Conservation (phyloP, 1,139 yeast species). For the Yamadazyma oceani region DNA sequence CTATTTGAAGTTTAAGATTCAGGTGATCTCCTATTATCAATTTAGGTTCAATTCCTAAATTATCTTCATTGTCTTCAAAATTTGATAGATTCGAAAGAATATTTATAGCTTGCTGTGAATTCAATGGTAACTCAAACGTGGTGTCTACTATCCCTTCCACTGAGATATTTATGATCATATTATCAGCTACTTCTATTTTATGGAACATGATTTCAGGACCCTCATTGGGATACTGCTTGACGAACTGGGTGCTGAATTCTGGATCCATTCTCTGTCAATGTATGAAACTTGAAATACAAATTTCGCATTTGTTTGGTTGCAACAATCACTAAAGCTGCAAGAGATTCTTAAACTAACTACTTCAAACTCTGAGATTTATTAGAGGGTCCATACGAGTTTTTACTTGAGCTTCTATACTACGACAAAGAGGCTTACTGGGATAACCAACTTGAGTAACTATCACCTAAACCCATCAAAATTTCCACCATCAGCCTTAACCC, state of each 20-base stretch:
- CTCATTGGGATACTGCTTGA: constrained; percentile 12
- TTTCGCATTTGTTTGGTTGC: too few species aligned
- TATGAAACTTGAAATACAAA: too few species aligned
- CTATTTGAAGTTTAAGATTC: constrained; percentile 40
- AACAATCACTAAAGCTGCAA: too few species aligned
- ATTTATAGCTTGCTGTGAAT: constrained; percentile 33
- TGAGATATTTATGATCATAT: constrained; percentile 35
- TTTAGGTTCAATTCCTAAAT: constrained; percentile 36
- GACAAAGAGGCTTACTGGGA: too few species aligned
- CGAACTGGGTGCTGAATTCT: constrained; percentile 20
- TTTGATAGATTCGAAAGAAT: constrained; percentile 17
- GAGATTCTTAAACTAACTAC: too few species aligned
- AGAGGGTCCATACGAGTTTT: too few species aligned
- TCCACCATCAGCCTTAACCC: too few species aligned
- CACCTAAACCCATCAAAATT: too few species aligned
- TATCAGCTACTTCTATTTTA: constrained; percentile 35
- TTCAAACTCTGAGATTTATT: too few species aligned
- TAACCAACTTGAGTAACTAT: too few species aligned
- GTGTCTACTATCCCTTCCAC: constrained; percentile 43
- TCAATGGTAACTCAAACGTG: constrained; percentile 41
- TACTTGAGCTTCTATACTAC: too few species aligned
- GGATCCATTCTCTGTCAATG: constrained; percentile 33
- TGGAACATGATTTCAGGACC: constrained; percentile 32
- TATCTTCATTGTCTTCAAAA: constrained; percentile 17
- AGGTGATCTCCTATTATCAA: constrained; percentile 41